Percentiles rank a stretch among this genome's conserved stretches.
These are phyloP conservation scores for Carex arenaria DNA, from an alignment of 202 grass and related monocot species.

Conservation along the genomic window DNA sequence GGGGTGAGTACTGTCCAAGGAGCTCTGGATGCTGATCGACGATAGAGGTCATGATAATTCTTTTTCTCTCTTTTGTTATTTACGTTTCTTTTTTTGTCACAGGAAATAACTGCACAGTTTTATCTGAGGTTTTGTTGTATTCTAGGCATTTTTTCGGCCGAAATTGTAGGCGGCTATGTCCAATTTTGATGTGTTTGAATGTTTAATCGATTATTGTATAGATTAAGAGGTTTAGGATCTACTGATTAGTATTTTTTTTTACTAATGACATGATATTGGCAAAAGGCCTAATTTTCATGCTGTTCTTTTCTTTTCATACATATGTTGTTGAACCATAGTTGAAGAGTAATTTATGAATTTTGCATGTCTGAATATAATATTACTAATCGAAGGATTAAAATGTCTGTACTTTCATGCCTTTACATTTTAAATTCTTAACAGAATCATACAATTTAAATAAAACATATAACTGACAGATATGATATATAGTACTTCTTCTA, in stretches of 20 bases:
- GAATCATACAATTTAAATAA: neutral
- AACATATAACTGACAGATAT: neutral
- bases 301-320: neutral
- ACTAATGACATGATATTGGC: slow-evolving; percentile 10
- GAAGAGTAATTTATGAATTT: neutral
- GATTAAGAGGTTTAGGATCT: slow-evolving; percentile 14
- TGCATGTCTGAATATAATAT: neutral
- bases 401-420: neutral
- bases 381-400: neutral
- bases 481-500: neutral
- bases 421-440: neutral
- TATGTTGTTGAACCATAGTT: no score
- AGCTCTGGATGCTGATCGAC: slow-evolving; percentile 62
- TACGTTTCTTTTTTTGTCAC: neutral
- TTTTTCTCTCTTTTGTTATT: neutral
- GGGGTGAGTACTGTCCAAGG: slow-evolving; percentile 62
- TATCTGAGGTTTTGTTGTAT: neutral
- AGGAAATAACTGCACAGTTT: slow-evolving; percentile 7
- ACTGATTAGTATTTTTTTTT: neutral
- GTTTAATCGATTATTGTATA: slow-evolving; percentile 11
- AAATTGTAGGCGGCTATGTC: neutral
- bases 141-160: slow-evolving; percentile 6
- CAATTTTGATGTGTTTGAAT: slow-evolving; percentile 2
- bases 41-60: slow-evolving; percentile 21
- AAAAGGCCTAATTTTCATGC: neutral